Conservation (phyloP, 441 rosid genomes). For the Codiaeum variegatum region DNA sequence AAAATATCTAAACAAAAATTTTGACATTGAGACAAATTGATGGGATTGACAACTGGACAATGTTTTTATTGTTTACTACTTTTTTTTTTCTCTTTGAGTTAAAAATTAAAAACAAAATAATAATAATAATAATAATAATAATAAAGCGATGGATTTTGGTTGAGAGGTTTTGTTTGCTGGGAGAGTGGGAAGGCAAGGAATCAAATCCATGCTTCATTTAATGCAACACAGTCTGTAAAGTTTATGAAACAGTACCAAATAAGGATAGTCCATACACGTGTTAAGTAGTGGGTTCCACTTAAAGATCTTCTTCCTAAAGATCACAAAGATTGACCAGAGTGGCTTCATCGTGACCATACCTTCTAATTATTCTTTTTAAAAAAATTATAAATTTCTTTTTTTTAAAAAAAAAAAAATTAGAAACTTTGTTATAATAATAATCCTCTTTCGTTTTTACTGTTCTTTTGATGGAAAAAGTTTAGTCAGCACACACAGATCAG, state of each 20-base stretch:
- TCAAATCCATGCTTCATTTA: slow-evolving; percentile 16
- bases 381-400: too few relatives aligned
- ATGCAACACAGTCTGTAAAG: slow-evolving; percentile 29
- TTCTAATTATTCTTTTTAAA: neutral
- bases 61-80: too few relatives aligned
- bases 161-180: too few relatives aligned
- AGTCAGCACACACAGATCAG: neutral
- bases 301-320: neutral
- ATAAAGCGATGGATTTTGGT: too few relatives aligned
- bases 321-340: slow-evolving; percentile 10
- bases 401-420: too few relatives aligned
- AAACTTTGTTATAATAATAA: too few relatives aligned
- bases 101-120: too few relatives aligned
- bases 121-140: too few relatives aligned
- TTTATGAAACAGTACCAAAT: neutral
- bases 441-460: neutral
- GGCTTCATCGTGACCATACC: slow-evolving; percentile 21
- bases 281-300: slow-evolving; percentile 17
- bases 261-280: slow-evolving; percentile 14
- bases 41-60: too few relatives aligned
- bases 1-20: too few relatives aligned
- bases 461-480: slow-evolving; percentile 8
- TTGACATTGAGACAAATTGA: too few relatives aligned
- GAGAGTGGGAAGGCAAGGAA: neutral
- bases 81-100: too few relatives aligned